Evolutionary conservation across 768 basidiomycete genomes (phyloP).

Genomic region (Tricholoma terreum): DNA sequence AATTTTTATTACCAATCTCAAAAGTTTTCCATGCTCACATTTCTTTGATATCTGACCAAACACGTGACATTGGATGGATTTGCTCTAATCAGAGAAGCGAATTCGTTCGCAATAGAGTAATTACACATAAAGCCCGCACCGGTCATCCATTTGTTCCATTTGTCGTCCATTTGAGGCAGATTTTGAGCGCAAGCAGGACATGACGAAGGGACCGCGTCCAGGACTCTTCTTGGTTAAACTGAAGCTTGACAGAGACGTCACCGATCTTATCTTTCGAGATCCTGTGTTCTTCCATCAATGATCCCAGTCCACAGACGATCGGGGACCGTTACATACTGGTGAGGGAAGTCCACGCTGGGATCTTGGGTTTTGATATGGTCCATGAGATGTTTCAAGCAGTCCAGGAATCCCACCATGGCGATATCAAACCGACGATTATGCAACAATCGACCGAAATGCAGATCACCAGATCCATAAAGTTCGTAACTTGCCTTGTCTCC

Average conservation of each 20-base stretch:
- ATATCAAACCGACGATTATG: conserved; percentile 96
- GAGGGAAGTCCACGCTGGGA: conserved; percentile 70
- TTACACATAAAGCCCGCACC: not conserved
- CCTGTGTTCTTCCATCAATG: conserved; percentile 39
- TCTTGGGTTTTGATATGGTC: conserved; percentile 81
- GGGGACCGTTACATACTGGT: conserved; percentile 61
- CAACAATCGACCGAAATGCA: conserved; percentile 81
- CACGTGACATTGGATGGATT: no score
- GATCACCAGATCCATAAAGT: conserved; percentile 91
- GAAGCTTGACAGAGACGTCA: conserved; percentile 89
- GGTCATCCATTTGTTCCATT: conserved; percentile 65
- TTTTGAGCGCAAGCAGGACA: conserved; percentile 85
- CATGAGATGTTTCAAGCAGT: conserved; percentile 89
- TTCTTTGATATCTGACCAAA: no score
- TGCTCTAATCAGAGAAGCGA: no score
- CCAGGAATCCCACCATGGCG: conserved; percentile 94
- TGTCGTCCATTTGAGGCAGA: conserved; percentile 83
- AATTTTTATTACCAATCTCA: no score
- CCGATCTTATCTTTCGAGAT: conserved; percentile 94
- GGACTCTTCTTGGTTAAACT: conserved; percentile 91
- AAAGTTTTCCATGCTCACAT: no score
- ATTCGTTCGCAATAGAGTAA: no score
- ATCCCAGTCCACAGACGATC: conserved; percentile 2
- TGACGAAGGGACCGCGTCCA: conserved; percentile 95
- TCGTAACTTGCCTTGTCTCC: conserved; percentile 88